phyloP scores from a whole-genome alignment of 2,329 filamentous ascomycete genomes.

The Dichotomopilus funicola region DNA sequence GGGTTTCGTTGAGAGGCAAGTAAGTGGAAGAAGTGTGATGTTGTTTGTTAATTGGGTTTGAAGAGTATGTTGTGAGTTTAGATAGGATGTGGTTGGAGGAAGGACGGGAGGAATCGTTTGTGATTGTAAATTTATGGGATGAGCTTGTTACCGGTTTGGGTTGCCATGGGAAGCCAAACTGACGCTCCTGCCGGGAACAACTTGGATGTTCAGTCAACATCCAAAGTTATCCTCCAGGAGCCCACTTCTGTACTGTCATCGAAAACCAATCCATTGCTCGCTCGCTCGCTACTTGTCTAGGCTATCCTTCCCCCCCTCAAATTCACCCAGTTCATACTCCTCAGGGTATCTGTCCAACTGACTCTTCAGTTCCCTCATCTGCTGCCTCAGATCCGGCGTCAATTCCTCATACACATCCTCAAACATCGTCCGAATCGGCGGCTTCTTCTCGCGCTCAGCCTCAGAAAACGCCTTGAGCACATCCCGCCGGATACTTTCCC shows the following conservation, averaged over 20 bases:
- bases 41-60: neutral
- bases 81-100: neutral
- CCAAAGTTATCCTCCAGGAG: no score
- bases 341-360: constrained; percentile 79
- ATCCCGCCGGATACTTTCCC: constrained; percentile 39
- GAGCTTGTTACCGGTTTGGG: neutral
- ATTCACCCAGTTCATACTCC: constrained; percentile 66
- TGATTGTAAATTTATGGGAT: neutral
- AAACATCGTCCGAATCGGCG: constrained; percentile 66
- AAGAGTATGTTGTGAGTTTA: neutral
- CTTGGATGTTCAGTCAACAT: no score
- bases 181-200: neutral
- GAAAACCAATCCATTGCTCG: constrained; percentile 1
- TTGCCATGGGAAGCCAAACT: neutral
- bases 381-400: constrained; percentile 53
- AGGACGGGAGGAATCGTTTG: neutral
- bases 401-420: constrained; percentile 84
- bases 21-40: no score
- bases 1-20: neutral
- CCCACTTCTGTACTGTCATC: no score
- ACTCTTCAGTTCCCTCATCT: constrained; percentile 69
- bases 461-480: constrained; percentile 78
- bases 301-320: constrained; percentile 28
- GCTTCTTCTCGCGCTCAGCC: constrained; percentile 77
- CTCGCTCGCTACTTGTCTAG: constrained; percentile 21